These are phyloP conservation scores for Ogataea salicorniae DNA, from an alignment of 805 yeast genomes.

Conservation along the genomic window DNA sequence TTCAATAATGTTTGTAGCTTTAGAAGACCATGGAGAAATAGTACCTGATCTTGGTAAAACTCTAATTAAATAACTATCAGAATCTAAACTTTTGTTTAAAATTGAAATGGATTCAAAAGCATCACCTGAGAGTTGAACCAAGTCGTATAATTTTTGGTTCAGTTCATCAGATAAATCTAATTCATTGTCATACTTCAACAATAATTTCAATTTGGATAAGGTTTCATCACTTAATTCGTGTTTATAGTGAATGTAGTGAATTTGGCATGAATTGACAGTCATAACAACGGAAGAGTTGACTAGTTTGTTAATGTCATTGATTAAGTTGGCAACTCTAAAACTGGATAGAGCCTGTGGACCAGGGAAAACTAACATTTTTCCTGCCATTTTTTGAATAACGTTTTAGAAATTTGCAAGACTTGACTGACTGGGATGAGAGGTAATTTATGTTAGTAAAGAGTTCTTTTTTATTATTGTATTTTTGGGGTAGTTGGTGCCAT, in stretches of 20 bases:
- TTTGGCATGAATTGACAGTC: constrained; percentile 65
- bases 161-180: constrained; percentile 45
- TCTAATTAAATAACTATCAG: constrained; percentile 57
- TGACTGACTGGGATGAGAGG: too few relatives aligned
- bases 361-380: constrained; percentile 49
- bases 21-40: constrained; percentile 98
- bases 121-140: constrained; percentile 27
- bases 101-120: constrained; percentile 8
- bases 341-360: constrained; percentile 90
- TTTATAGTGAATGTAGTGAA: constrained; percentile 75
- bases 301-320: constrained; percentile 65
- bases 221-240: constrained; percentile 36
- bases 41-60: constrained; percentile 92
- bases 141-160: constrained; percentile 15
- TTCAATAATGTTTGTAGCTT: constrained; percentile 90
- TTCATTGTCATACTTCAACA: constrained; percentile 71
- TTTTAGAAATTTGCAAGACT: not conserved
- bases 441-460: not conserved
- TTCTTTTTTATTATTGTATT: too few relatives aligned
- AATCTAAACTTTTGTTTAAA: constrained; percentile 24
- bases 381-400: constrained; percentile 5
- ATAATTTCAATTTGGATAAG: constrained; percentile 44
- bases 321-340: constrained; percentile 73
- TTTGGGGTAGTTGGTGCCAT: too few relatives aligned
- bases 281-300: constrained; percentile 64